Evolutionary conservation across 495 filamentous ascomycete genomes (phyloP).

Genomic region (Xylaria flabelliformis): DNA sequence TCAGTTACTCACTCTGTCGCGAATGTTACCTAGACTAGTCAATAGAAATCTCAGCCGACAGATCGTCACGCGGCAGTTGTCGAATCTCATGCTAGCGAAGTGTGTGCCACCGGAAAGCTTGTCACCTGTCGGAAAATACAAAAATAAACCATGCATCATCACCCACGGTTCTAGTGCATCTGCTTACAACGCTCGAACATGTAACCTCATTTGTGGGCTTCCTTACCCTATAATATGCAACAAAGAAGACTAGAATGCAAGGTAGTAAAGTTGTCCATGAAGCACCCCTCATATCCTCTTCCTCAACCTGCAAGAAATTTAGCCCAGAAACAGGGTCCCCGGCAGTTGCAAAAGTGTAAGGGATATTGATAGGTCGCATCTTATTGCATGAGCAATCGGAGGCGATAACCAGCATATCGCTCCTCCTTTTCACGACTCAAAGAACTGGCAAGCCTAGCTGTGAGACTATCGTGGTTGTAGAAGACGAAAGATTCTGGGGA

Average conservation of each 20-base stretch:
- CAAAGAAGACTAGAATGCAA: background rate
- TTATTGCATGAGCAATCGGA: background rate
- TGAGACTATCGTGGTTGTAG: background rate
- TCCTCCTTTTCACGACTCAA: slow-evolving; percentile 8
- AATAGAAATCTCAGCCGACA: background rate
- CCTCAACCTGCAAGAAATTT: background rate
- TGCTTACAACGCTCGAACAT: background rate
- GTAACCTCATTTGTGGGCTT: slow-evolving; percentile 3
- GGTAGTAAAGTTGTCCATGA: background rate
- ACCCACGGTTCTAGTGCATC: background rate
- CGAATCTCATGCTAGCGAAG: background rate
- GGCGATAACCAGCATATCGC: background rate
- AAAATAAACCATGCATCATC: slow-evolving; percentile 2
- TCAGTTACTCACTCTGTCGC: background rate
- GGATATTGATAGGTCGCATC: slow-evolving; percentile 11
- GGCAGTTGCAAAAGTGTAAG: slow-evolving; percentile 5
- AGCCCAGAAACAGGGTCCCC: slow-evolving; percentile 3
- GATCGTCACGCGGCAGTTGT: background rate
- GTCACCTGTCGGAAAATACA: background rate
- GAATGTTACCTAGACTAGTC: background rate
- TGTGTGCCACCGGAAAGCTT: background rate
- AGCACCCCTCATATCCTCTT: background rate
- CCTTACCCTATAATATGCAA: background rate
- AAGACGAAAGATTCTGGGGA: background rate
- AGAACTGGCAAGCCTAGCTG: background rate